Evolutionary conservation across 2,329 filamentous ascomycete species (phyloP).

Genomic region (Aureobasidium subglaciale): DNA sequence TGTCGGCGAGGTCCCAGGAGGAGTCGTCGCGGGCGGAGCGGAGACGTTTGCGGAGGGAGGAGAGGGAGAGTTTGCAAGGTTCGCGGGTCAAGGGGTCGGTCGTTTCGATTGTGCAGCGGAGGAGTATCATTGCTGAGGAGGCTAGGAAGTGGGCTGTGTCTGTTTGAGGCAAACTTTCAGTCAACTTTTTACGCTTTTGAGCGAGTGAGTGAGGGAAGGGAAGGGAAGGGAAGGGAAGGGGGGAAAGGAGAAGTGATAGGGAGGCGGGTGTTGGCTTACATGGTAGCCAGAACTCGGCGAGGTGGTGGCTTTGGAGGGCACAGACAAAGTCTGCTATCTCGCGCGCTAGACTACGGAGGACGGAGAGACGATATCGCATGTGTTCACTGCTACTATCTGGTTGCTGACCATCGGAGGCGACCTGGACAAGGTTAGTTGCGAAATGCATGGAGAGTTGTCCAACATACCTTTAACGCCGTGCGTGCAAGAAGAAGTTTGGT

Average conservation of each 20-base stretch:
- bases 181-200: too few relatives aligned
- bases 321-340: conserved; percentile 13
- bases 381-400: conserved; percentile 1
- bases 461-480: not conserved
- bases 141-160: conserved; percentile 7
- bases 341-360: not conserved
- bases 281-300: conserved; percentile 9
- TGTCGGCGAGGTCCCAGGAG: conserved; percentile 7
- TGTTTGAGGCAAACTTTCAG: not conserved
- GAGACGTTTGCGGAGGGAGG: not conserved
- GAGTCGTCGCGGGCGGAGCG: conserved; percentile 6
- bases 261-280: too few relatives aligned
- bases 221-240: too few relatives aligned
- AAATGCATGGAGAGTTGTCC: not conserved
- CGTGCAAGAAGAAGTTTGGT: conserved; percentile 30
- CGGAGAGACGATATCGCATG: not conserved
- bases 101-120: conserved; percentile 10
- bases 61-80: not conserved
- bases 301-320: conserved; percentile 2
- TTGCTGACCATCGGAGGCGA: not conserved
- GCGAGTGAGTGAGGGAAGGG: too few relatives aligned
- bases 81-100: not conserved
- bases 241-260: too few relatives aligned
- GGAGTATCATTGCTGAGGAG: conserved; percentile 7
- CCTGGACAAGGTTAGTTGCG: not conserved